phyloP scores from a whole-genome alignment of 768 basidiomycete species.

The Lentinula sp. region DNA sequence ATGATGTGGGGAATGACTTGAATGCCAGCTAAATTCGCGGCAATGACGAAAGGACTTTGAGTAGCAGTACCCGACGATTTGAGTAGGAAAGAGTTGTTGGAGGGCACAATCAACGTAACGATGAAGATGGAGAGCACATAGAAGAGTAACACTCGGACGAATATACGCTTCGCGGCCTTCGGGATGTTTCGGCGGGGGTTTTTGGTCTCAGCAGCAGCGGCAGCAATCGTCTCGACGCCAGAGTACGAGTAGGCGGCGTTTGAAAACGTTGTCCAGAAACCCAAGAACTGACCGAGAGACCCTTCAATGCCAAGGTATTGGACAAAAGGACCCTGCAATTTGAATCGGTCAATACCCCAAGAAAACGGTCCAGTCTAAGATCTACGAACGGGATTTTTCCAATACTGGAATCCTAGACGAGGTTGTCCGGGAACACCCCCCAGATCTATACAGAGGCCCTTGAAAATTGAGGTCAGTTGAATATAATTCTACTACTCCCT shows the following conservation, averaged over 20 bases:
- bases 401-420: conserved; percentile 41
- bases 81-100: conserved; percentile 35
- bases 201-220: conserved; percentile 47
- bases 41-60: conserved; percentile 70
- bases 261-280: conserved; percentile 24
- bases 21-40: conserved; percentile 54
- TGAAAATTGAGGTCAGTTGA: neutral
- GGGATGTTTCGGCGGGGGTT: conserved; percentile 65
- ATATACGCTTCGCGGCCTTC: conserved; percentile 55
- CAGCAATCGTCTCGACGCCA: conserved; percentile 46
- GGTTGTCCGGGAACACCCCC: conserved; percentile 43
- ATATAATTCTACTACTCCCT: neutral
- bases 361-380: neutral
- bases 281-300: conserved; percentile 43
- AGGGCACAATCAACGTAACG: conserved; percentile 64
- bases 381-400: conserved; percentile 18
- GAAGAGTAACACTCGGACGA: conserved; percentile 29
- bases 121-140: conserved; percentile 53
- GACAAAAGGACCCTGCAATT: conserved; percentile 1
- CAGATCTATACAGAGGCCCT: conserved; percentile 42
- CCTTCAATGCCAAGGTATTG: conserved; percentile 7
- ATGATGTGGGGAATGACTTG: conserved; percentile 64
- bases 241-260: conserved; percentile 58
- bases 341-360: neutral
- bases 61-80: conserved; percentile 30